These are phyloP conservation scores for Thoreauomyces humboldtii DNA, from an alignment of 192 early-diverging fungal genomes.

Conservation along the genomic window DNA sequence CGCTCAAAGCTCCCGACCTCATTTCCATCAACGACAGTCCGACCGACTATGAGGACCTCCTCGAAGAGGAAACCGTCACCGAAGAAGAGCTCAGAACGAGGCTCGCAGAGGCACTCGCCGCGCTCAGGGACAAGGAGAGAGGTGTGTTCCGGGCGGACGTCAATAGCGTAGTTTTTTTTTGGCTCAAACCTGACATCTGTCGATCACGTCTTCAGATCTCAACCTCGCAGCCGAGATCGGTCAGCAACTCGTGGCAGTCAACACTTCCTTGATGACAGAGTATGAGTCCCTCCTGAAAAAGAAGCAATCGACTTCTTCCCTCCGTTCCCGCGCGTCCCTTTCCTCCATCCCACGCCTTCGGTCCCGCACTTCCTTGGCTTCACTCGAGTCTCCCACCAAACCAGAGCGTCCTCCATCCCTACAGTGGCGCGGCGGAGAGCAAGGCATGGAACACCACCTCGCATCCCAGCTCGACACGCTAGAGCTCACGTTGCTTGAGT, in stretches of 20 bases:
- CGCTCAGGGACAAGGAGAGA: constrained; percentile 29
- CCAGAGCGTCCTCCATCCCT: constrained; percentile 9
- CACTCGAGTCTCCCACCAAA: too few relatives aligned
- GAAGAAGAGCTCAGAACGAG: constrained; percentile 12
- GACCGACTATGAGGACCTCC: too few relatives aligned
- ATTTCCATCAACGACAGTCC: too few relatives aligned
- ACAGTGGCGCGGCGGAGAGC: background rate
- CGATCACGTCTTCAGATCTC: constrained; percentile 20
- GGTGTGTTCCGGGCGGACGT: too few relatives aligned
- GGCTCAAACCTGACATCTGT: background rate
- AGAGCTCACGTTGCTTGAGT: constrained; percentile 20
- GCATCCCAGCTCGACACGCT: constrained; percentile 22
- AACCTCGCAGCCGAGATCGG: constrained; percentile 37
- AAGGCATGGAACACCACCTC: background rate
- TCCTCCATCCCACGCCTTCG: background rate
- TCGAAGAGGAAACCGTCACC: background rate
- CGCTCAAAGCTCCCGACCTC: too few relatives aligned
- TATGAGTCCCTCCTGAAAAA: constrained; percentile 21
- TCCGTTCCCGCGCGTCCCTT: background rate
- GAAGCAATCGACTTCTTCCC: background rate
- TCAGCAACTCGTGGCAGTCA: constrained; percentile 32
- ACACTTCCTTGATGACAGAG: constrained; percentile 24
- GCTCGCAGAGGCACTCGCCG: constrained; percentile 16
- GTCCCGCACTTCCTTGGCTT: background rate
- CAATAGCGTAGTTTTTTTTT: background rate